Evolutionary conservation across 2,329 filamentous ascomycete species (phyloP).

Genomic region (Beauveria asiatica): DNA sequence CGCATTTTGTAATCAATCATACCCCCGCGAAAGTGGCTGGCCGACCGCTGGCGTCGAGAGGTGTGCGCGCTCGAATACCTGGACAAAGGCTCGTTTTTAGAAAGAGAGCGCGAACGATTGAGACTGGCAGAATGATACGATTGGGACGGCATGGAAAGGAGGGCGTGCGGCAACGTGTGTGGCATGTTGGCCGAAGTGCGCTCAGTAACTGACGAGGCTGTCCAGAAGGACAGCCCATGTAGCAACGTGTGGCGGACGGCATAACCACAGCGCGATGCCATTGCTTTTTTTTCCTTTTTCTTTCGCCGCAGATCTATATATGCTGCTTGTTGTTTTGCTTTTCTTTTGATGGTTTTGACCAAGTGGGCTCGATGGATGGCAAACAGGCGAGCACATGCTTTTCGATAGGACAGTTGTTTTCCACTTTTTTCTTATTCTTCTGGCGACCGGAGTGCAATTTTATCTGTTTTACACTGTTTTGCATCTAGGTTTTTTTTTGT

Average conservation of each 20-base stretch:
- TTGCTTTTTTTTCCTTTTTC: background rate
- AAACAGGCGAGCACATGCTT: constrained; percentile 23
- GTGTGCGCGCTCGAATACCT: background rate
- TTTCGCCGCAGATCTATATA: constrained; percentile 5
- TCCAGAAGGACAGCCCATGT: background rate
- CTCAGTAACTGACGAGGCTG: background rate
- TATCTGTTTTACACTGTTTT: constrained; percentile 24
- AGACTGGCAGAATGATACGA: constrained; percentile 1
- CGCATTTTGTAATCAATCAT: constrained; percentile 48
- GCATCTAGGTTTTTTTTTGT: constrained; percentile 11
- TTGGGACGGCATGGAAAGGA: background rate
- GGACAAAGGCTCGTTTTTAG: background rate
- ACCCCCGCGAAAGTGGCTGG: constrained; percentile 7
- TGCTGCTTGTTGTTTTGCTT: background rate
- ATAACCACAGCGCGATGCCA: background rate
- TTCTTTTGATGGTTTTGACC: constrained; percentile 20
- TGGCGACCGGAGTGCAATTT: constrained; percentile 44
- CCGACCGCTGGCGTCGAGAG: background rate
- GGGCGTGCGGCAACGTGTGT: background rate
- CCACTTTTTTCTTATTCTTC: constrained; percentile 17
- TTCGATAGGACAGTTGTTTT: constrained; percentile 33
- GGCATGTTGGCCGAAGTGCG: background rate
- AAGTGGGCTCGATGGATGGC: constrained; percentile 27
- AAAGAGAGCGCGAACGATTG: background rate
- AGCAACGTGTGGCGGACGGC: background rate